A percentile compares a stretch with the other conserved stretches of the same genome.
phyloP scores from a whole-genome alignment of 495 filamentous ascomycete genomes.

The Letharia columbiana region DNA sequence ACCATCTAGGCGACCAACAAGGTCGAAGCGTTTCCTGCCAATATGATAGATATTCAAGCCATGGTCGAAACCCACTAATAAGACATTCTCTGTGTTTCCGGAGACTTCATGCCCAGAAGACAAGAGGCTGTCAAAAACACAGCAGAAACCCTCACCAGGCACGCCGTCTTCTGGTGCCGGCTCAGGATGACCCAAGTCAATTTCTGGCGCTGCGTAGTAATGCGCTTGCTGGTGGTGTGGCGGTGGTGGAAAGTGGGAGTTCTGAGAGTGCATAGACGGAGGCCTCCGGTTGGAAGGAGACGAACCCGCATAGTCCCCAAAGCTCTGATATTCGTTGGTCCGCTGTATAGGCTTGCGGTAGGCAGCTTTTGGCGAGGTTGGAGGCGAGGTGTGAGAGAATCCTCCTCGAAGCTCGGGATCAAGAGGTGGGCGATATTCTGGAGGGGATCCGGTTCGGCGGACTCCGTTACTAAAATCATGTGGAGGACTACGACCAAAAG shows the following conservation, averaged over 20 bases:
- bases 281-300: constrained; percentile 21
- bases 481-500: constrained; percentile 44
- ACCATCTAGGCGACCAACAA: constrained; percentile 58
- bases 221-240: constrained; percentile 77
- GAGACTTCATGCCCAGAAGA: constrained; percentile 39
- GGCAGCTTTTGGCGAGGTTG: constrained; percentile 40
- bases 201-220: constrained; percentile 51
- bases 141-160: constrained; percentile 63
- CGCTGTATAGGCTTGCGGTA: constrained; percentile 38
- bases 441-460: constrained; percentile 37
- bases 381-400: constrained; percentile 41
- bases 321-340: constrained; percentile 34
- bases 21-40: constrained; percentile 56
- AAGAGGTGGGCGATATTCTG: constrained; percentile 33
- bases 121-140: constrained; percentile 66
- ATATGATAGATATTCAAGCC: constrained; percentile 63
- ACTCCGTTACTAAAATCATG: constrained; percentile 38
- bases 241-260: constrained; percentile 51
- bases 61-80: constrained; percentile 68
- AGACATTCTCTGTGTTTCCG: constrained; percentile 53
- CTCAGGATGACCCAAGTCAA: constrained; percentile 36
- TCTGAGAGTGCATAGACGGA: constrained; percentile 36
- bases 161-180: constrained; percentile 36
- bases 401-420: constrained; percentile 33
- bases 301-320: constrained; percentile 22